Evolutionary conservation across 805 yeast genomes (phyloP).

Genomic region (Wickerhamomyces queroliae): DNA sequence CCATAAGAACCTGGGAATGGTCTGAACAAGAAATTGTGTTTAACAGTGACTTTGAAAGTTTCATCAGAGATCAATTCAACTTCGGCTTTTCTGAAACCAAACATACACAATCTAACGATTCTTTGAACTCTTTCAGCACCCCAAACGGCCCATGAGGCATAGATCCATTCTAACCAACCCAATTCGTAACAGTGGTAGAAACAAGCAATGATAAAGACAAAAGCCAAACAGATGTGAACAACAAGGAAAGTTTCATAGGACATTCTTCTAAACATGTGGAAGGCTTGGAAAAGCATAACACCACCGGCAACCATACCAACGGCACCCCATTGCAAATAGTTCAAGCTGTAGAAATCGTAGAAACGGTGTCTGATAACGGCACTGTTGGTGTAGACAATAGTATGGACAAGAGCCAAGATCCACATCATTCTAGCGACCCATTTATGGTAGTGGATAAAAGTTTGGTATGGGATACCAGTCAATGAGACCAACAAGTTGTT

Average conservation of each 20-base stretch:
- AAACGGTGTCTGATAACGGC: slow-evolving; percentile 4
- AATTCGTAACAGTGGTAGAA: slow-evolving; percentile 52
- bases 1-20: slow-evolving; percentile 52
- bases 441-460: slow-evolving; percentile 62
- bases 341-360: slow-evolving; percentile 1
- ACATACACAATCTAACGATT: slow-evolving; percentile 25
- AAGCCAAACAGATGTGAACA: slow-evolving; percentile 53
- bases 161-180: slow-evolving; percentile 49
- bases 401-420: slow-evolving; percentile 16
- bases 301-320: slow-evolving; percentile 38
- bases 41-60: slow-evolving; percentile 33
- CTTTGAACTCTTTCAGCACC: slow-evolving; percentile 41
- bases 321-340: slow-evolving; percentile 30
- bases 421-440: slow-evolving; percentile 45
- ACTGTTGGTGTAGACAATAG: slow-evolving; percentile 11
- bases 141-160: slow-evolving; percentile 36
- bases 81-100: slow-evolving; percentile 1
- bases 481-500: slow-evolving; percentile 56
- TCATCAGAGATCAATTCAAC: slow-evolving; percentile 25
- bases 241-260: slow-evolving; percentile 56
- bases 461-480: slow-evolving; percentile 59
- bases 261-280: slow-evolving; percentile 42
- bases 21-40: slow-evolving; percentile 42
- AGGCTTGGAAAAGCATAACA: slow-evolving; percentile 41
- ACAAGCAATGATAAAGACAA: slow-evolving; percentile 43